These are phyloP conservation scores for Cenchrus americanus DNA, from an alignment of 176 grass and related monocot genomes.

Conservation along the genomic window DNA sequence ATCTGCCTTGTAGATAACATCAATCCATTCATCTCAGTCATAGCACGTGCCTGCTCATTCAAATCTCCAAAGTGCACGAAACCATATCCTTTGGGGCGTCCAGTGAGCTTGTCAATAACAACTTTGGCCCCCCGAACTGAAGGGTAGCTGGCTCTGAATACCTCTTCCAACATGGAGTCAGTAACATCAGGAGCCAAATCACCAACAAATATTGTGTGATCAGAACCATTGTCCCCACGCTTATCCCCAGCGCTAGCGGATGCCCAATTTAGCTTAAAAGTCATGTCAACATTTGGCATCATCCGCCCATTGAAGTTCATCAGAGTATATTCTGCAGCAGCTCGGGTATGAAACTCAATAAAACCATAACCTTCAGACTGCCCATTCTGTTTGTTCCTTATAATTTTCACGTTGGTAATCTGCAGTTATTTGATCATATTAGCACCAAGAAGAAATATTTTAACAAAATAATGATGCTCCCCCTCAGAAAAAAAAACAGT, in stretches of 20 bases:
- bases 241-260: conserved; percentile 67
- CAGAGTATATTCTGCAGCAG: conserved; percentile 75
- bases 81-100: conserved; percentile 83
- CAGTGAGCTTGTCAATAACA: conserved; percentile 75
- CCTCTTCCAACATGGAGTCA: conserved; percentile 73
- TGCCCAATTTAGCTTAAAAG: conserved; percentile 90
- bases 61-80: conserved; percentile 82
- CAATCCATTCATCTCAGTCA: conserved; percentile 90
- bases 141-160: conserved; percentile 65
- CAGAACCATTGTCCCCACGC: conserved; percentile 59
- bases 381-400: conserved; percentile 81
- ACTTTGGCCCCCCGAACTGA: conserved; percentile 91
- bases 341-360: conserved; percentile 73
- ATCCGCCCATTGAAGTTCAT: conserved; percentile 68
- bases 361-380: conserved; percentile 92
- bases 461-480: conserved; percentile 8
- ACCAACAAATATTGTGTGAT: conserved; percentile 92
- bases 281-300: conserved; percentile 66
- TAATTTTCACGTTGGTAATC: conserved; percentile 78
- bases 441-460: conserved; percentile 18
- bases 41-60: conserved; percentile 77
- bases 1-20: conserved; percentile 76
- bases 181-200: conserved; percentile 88
- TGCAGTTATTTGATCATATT: conserved; percentile 41
- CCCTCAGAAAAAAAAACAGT: neutral